phyloP scores from a whole-genome alignment of 768 basidiomycete genomes.

The Trametes villosa region DNA sequence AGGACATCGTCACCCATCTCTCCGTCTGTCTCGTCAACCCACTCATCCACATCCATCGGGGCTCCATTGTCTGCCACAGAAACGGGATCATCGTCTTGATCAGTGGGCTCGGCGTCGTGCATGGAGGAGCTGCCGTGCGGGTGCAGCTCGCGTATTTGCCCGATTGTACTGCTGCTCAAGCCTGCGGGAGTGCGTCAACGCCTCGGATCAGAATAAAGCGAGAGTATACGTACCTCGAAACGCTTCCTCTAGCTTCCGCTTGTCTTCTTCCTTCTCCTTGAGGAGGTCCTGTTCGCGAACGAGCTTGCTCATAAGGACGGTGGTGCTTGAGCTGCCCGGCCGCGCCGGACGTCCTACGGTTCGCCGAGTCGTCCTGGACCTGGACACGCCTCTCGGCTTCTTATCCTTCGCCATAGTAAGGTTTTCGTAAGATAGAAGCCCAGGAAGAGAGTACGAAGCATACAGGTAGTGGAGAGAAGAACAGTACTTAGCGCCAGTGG shows the following conservation, averaged over 20 bases:
- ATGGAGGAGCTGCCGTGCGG: not conserved
- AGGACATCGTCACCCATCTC: not conserved
- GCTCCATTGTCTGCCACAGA: not conserved
- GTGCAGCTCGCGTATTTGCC: not conserved
- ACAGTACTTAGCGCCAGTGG: too few relatives aligned
- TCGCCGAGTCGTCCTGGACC: too few relatives aligned
- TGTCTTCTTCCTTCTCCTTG: not conserved
- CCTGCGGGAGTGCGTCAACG: not conserved
- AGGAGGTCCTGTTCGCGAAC: not conserved
- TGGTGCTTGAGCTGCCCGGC: not conserved
- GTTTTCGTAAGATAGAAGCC: too few relatives aligned
- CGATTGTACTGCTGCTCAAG: not conserved
- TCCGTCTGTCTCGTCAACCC: not conserved
- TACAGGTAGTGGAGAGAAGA: too few relatives aligned
- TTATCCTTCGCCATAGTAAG: too few relatives aligned
- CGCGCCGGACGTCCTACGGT: too few relatives aligned
- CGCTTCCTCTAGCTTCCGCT: not conserved
- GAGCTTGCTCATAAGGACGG: not conserved
- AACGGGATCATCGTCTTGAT: not conserved
- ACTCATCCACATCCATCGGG: not conserved
- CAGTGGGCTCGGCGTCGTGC: not conserved
- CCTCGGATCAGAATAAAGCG: not conserved
- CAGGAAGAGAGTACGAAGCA: too few relatives aligned
- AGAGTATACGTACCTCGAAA: not conserved
- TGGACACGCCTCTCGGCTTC: too few relatives aligned